A percentile compares a stretch with the other conserved stretches of the same genome.
These are phyloP conservation scores for Chaetoceros muelleri DNA, from an alignment of 108 stramenopile species.

Conservation along the genomic window DNA sequence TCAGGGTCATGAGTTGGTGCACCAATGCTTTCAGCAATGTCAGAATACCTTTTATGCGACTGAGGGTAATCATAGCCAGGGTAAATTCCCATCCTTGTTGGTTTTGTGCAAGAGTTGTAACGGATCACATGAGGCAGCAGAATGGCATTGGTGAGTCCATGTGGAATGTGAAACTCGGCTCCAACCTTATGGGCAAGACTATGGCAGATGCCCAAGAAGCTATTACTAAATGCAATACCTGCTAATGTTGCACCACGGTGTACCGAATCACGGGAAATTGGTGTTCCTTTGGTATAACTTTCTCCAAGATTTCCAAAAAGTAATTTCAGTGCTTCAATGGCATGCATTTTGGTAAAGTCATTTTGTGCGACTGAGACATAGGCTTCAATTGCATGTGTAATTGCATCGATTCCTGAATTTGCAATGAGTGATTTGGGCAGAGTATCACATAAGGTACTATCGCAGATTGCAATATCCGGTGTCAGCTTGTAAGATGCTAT, in stretches of 20 bases:
- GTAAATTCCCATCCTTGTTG: constrained; percentile 21
- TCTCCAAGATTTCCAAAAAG: constrained; percentile 15
- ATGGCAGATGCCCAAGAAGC: constrained; percentile 29
- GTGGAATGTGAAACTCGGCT: constrained; percentile 22
- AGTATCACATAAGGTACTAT: constrained; percentile 14
- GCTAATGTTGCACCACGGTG: constrained; percentile 24
- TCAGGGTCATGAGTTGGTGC: constrained; percentile 12
- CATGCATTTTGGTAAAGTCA: constrained; percentile 25
- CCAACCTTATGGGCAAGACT: constrained; percentile 26
- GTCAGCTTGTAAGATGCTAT: constrained; percentile 22
- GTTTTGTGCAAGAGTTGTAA: constrained; percentile 17
- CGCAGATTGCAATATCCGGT: constrained; percentile 23
- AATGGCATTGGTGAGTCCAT: constrained; percentile 16
- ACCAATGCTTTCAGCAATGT: constrained; percentile 18
- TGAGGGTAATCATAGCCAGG: constrained; percentile 19
- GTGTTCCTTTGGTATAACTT: constrained; percentile 17
- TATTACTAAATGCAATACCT: constrained; percentile 27
- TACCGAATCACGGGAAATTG: constrained; percentile 12
- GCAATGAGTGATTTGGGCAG: constrained; percentile 20
- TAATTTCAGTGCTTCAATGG: constrained; percentile 22
- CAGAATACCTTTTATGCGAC: constrained; percentile 17
- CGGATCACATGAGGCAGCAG: constrained; percentile 22
- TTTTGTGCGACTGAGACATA: constrained; percentile 24
- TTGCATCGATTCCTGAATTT: constrained; percentile 18
- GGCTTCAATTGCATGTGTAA: constrained; percentile 28